These are phyloP conservation scores for Prunus mongolica DNA, from an alignment of 306 rosid genomes.

Conservation along the genomic window DNA sequence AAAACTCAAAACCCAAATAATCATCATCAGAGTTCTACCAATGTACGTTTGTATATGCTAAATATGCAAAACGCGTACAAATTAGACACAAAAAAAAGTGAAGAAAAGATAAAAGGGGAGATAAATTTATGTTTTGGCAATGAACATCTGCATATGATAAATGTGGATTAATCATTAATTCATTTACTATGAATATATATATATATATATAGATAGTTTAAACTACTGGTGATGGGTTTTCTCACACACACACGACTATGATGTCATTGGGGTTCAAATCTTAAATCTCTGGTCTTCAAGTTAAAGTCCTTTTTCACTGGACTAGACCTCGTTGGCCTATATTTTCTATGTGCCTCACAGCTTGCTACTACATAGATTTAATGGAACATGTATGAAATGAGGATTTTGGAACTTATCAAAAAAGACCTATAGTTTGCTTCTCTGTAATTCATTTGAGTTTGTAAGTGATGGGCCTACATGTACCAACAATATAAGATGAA, in stretches of 20 bases:
- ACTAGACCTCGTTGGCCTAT: no score
- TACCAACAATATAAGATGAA: not conserved
- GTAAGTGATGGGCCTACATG: not conserved
- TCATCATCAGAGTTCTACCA: not conserved
- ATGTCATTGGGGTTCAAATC: rapidly evolving
- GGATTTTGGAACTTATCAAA: not conserved
- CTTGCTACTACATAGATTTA: no score
- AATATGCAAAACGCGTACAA: not conserved
- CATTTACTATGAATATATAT: not conserved
- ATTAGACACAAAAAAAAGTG: not conserved
- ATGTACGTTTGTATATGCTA: not conserved
- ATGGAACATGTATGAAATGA: not conserved
- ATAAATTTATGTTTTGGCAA: not conserved
- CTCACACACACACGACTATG: no score
- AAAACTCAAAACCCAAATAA: not conserved
- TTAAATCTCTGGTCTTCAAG: rapidly evolving
- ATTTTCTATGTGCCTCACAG: no score
- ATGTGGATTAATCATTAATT: not conserved
- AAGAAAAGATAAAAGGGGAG: not conserved
- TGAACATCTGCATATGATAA: not conserved
- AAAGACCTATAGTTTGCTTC: not conserved
- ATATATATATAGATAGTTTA: no score
- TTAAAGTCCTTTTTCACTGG: rapidly evolving
- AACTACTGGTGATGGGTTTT: rapidly evolving
- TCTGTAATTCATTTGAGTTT: not conserved